These are phyloP conservation scores for Candida boidinii DNA, from an alignment of 805 yeast species.

Conservation along the genomic window DNA sequence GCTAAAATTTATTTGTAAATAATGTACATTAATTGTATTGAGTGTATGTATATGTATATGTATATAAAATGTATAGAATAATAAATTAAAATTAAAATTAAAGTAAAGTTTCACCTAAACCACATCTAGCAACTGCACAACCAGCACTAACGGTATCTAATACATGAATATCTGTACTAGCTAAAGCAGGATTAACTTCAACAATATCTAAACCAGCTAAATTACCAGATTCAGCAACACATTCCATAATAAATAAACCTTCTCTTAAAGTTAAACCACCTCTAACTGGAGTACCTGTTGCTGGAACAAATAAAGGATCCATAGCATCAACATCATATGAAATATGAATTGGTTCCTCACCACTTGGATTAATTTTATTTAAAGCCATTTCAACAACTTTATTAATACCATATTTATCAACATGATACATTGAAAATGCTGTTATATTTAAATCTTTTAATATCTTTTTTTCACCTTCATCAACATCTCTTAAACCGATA, in stretches of 20 bases:
- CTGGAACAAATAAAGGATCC: constrained; percentile 90
- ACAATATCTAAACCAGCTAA: constrained; percentile 85
- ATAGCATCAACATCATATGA: constrained; percentile 96
- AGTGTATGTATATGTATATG: too few species aligned
- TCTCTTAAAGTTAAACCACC: constrained; percentile 94
- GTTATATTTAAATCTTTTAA: constrained; percentile 63
- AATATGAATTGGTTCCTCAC: constrained; percentile 69
- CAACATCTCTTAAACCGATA: constrained; percentile 93
- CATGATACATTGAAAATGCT: constrained; percentile 92
- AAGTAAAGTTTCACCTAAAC: constrained; percentile 83
- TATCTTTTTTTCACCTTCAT: constrained; percentile 71
- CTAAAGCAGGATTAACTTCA: constrained; percentile 87
- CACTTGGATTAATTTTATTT: constrained; percentile 63
- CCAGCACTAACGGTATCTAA: constrained; percentile 86
- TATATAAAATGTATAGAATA: too few species aligned
- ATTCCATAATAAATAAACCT: constrained; percentile 88
- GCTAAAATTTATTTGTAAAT: neutral
- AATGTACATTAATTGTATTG: neutral
- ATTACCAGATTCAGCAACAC: constrained; percentile 83
- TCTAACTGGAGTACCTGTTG: constrained; percentile 96
- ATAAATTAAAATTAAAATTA: constrained; percentile 18
- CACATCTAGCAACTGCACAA: constrained; percentile 85
- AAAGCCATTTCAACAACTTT: constrained; percentile 89
- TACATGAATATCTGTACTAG: constrained; percentile 65
- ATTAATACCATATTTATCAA: constrained; percentile 89